Evolutionary conservation across 2,329 filamentous ascomycete genomes (phyloP).

Genomic region (Pseudogymnoascus sp.): DNA sequence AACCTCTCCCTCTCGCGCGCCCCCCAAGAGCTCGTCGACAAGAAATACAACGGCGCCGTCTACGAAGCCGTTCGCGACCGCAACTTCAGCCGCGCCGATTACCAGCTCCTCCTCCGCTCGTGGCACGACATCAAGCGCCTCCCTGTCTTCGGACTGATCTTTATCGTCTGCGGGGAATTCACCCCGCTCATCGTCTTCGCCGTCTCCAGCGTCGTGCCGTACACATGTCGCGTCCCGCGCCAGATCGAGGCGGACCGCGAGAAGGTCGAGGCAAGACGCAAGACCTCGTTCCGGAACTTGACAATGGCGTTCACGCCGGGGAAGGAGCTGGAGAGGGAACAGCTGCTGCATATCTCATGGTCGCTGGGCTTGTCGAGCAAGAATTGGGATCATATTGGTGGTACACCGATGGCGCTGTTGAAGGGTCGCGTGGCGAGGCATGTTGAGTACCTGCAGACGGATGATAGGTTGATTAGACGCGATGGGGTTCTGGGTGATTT

Average conservation of each 20-base stretch:
- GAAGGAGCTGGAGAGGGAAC: slow-evolving; percentile 30
- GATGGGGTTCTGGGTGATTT: slow-evolving; percentile 56
- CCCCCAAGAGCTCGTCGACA: slow-evolving; percentile 42
- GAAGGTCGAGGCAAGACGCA: slow-evolving; percentile 46
- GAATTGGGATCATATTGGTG: slow-evolving; percentile 38
- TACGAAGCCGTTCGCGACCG: slow-evolving; percentile 28
- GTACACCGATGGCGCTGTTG: slow-evolving; percentile 44
- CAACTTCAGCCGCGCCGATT: slow-evolving; percentile 55
- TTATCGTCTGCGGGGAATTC: slow-evolving; percentile 78
- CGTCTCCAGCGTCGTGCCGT: slow-evolving; percentile 64
- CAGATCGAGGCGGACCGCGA: slow-evolving; percentile 58
- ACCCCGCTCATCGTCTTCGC: slow-evolving; percentile 71
- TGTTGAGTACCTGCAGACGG: slow-evolving; percentile 58
- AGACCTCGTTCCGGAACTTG: slow-evolving; percentile 39
- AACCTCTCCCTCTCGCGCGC: slow-evolving; percentile 48
- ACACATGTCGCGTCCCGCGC: slow-evolving; percentile 72
- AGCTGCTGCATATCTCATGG: slow-evolving; percentile 35
- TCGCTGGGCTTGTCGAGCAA: slow-evolving; percentile 35
- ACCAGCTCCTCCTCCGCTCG: slow-evolving; percentile 62
- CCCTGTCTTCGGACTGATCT: slow-evolving; percentile 67
- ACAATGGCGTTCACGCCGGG: slow-evolving; percentile 22
- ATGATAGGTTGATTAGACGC: slow-evolving; percentile 61
- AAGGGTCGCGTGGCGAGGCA: slow-evolving; percentile 44
- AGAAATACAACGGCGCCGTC: slow-evolving; percentile 30
- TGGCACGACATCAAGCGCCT: slow-evolving; percentile 68